Percentiles rank a stretch among this genome's conserved stretches.
Conservation (phyloP, 202 grass and related monocot species). For the Digitaria exilis region DNA sequence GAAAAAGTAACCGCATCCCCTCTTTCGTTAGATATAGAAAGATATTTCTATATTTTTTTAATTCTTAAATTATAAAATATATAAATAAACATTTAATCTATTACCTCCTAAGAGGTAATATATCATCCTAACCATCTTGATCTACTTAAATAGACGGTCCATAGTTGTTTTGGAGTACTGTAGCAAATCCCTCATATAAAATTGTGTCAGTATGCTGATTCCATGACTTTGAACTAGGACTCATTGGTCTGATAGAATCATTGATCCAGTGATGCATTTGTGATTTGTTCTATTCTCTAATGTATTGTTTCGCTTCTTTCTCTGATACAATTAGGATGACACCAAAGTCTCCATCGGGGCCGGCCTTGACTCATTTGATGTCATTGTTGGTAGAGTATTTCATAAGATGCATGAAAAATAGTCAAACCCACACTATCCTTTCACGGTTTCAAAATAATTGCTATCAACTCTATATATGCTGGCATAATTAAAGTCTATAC, state of each 20-base stretch:
- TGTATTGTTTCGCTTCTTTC: constrained; percentile 38
- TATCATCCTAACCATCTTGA: too few species aligned
- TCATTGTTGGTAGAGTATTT: constrained; percentile 31
- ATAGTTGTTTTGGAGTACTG: too few species aligned
- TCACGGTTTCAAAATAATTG: neutral
- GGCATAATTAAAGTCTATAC: neutral
- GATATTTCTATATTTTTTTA: too few species aligned
- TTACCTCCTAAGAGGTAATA: too few species aligned
- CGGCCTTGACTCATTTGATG: constrained; percentile 48
- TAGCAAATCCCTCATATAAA: too few species aligned
- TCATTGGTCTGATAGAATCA: constrained; percentile 30
- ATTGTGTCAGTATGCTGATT: constrained; percentile 25
- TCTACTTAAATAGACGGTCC: too few species aligned
- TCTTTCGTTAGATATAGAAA: too few species aligned
- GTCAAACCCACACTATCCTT: neutral
- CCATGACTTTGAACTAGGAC: neutral
- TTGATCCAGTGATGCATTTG: constrained; percentile 12
- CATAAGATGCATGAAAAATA: constrained; percentile 16
- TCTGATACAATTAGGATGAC: constrained; percentile 30
- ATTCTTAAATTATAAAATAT: too few species aligned
- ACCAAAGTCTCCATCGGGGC: constrained; percentile 38
- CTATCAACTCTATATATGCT: neutral
- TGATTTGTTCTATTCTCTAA: constrained; percentile 9
- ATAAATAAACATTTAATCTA: too few species aligned
- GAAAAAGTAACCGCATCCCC: too few species aligned